Evolutionary conservation across 106 monocot genomes (phyloP), one percentile per base, ranked within the genome.

Genomic region (Hemerocallis citrina): DNA sequence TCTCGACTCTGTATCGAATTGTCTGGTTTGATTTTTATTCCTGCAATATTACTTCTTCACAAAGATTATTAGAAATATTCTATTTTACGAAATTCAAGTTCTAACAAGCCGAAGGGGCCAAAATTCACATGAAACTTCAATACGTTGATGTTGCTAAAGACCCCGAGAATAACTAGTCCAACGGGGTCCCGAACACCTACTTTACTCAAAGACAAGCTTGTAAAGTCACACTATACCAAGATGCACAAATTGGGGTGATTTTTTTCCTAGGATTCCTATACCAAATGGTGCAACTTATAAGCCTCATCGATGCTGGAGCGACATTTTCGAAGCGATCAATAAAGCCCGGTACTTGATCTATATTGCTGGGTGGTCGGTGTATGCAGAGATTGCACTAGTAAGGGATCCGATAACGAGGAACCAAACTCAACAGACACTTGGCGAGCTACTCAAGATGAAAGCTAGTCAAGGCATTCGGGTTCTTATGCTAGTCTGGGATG

Each of bases 321-420:
- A 81, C 30, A 38, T 81, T 20, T 75, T 67, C 30, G 57, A 68
- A 7, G 71, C 75, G 2, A 81, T 81, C n/a, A 57, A 35, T 14
- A 44, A 38, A 7, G 81, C 81, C 6, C 38, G 20, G 29, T 39
- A 55, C 1, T 34, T 81, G 5, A 59, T 81, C 7, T 81, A 81
- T 52, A 59, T 81, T 6, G 62, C 75, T 0, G 81, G 81, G 40
- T 81, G 81, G 81, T 81, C 81, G 25, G 72, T 81, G 14, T 75
- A 64, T 50, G 39, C 81, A 0, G 52, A 63, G 61, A 67, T 81
- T 35, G 36, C 56, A 3, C 38, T 81, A 35, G 56, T 81, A 28
- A 61, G 17, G 30, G 34, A n/a, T 37, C 62, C 10, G 56, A 56
- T 0, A 48, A 28, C 11, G 35, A 37, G 24, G 30, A 20, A 7